Conservation (phyloP, 2,329 filamentous ascomycete species). For the Alternaria rosae region DNA sequence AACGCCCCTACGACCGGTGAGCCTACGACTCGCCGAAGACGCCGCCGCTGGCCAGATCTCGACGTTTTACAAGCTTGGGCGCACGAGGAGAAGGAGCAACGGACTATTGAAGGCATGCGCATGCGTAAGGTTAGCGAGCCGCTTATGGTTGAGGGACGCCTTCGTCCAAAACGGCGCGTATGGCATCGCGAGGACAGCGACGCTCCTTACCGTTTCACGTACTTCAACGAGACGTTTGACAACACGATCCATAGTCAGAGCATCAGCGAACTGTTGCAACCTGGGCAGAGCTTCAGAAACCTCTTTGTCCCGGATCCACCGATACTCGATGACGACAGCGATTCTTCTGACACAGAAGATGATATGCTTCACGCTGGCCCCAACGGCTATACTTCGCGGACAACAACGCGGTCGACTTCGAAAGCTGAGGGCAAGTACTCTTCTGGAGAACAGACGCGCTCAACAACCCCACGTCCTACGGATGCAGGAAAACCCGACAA, state of each 20-base stretch:
- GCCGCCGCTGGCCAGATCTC: conserved; percentile 83
- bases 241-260: conserved; percentile 96
- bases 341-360: conserved; percentile 66
- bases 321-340: conserved; percentile 68
- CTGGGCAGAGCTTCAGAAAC: conserved; percentile 82
- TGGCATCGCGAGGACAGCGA: conserved; percentile 93
- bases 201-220: conserved; percentile 92
- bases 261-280: conserved; percentile 89
- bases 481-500: conserved; percentile 26
- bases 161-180: conserved; percentile 76
- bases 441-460: conserved; percentile 54
- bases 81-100: conserved; percentile 84
- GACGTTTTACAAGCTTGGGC: conserved; percentile 88
- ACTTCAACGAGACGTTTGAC: conserved; percentile 97
- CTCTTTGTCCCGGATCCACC: conserved; percentile 88
- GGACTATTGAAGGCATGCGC: conserved; percentile 77
- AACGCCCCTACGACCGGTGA: conserved; percentile 57
- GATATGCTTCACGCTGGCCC: conserved; percentile 30
- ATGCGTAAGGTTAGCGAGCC: conserved; percentile 94
- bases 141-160: conserved; percentile 85
- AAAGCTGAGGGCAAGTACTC: conserved; percentile 38
- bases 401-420: conserved; percentile 33
- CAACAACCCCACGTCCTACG: conserved; percentile 61
- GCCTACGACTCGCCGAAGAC: conserved; percentile 55
- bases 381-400: conserved; percentile 37